Percentiles rank a stretch among this genome's conserved stretches.
Conservation (phyloP, 495 filamentous ascomycete species). For the Penicillium steckii region DNA sequence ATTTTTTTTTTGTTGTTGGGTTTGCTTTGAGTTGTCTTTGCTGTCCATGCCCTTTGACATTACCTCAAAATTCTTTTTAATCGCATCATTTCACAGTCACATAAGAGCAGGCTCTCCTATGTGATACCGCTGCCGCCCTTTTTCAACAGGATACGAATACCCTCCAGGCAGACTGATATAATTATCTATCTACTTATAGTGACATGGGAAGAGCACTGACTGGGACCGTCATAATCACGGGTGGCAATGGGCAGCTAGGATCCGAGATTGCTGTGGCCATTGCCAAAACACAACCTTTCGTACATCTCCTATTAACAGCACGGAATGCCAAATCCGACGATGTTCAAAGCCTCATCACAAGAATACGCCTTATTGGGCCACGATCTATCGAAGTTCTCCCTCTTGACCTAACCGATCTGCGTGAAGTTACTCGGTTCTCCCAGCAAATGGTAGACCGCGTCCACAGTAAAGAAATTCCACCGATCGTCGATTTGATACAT, state of each 20-base stretch:
- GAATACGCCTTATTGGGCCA: slow-evolving; percentile 38
- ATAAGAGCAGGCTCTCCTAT: slow-evolving; percentile 1
- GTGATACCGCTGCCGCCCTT: not conserved
- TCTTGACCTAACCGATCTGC: slow-evolving; percentile 36
- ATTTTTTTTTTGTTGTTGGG: too few relatives aligned
- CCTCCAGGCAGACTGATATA: not conserved
- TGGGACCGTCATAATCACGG: slow-evolving; percentile 44
- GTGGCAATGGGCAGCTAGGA: slow-evolving; percentile 39
- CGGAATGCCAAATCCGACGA: slow-evolving; percentile 34
- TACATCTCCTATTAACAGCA: slow-evolving; percentile 36
- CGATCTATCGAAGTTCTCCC: slow-evolving; percentile 37
- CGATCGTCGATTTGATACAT: slow-evolving; percentile 37
- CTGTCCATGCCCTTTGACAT: slow-evolving; percentile 2
- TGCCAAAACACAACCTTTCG: slow-evolving; percentile 39
- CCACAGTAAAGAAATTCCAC: slow-evolving; percentile 36
- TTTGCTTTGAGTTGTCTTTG: not conserved
- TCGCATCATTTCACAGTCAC: not conserved
- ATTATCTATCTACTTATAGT: not conserved
- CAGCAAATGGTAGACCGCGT: slow-evolving; percentile 37
- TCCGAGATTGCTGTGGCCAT: slow-evolving; percentile 41
- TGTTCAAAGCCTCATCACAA: slow-evolving; percentile 26
- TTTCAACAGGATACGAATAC: not conserved
- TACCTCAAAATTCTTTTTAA: not conserved
- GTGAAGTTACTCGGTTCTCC: slow-evolving; percentile 33
- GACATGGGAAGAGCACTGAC: slow-evolving; percentile 39